Percentiles rank a stretch among this genome's conserved stretches.
These are phyloP conservation scores for Euclidium syriacum DNA, from an alignment of 345 rosid species.

Conservation along the genomic window DNA sequence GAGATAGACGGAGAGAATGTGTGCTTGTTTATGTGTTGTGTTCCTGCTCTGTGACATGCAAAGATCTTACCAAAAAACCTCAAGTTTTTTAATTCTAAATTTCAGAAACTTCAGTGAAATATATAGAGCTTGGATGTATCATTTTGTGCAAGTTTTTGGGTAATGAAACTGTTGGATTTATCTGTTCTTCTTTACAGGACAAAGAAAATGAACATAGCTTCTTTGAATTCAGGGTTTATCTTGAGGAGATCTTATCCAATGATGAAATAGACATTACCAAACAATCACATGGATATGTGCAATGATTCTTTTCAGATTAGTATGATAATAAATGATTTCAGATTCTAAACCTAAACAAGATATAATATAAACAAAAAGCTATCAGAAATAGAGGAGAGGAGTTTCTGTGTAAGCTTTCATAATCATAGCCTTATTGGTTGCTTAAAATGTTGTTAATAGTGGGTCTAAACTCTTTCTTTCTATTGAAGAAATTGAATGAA, in stretches of 20 bases:
- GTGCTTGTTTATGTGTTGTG: conserved; percentile 9
- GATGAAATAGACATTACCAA: not conserved
- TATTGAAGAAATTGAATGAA: not conserved
- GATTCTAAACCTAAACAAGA: not conserved
- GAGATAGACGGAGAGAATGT: conserved; percentile 17
- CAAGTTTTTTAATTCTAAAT: too few species aligned
- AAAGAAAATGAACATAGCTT: not conserved
- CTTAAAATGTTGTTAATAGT: not conserved
- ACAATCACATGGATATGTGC: not conserved
- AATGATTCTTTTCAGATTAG: not conserved
- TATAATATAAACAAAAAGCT: not conserved
- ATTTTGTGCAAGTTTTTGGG: too few species aligned
- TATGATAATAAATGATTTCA: not conserved
- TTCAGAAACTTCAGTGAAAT: too few species aligned
- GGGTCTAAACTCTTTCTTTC: not conserved
- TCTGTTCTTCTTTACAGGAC: not conserved
- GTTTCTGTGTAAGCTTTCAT: not conserved
- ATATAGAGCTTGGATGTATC: too few species aligned
- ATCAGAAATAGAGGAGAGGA: not conserved
- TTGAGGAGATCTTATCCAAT: not conserved
- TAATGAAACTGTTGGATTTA: not conserved
- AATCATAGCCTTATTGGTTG: too few species aligned
- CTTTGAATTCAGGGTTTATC: too few species aligned
- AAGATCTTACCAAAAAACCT: not conserved
- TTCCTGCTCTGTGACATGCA: conserved; percentile 19